Evolutionary conservation across 345 rosid genomes (phyloP), one percentile per base, ranked within the genome.

Genomic region (Bretschneidera sinensis): DNA sequence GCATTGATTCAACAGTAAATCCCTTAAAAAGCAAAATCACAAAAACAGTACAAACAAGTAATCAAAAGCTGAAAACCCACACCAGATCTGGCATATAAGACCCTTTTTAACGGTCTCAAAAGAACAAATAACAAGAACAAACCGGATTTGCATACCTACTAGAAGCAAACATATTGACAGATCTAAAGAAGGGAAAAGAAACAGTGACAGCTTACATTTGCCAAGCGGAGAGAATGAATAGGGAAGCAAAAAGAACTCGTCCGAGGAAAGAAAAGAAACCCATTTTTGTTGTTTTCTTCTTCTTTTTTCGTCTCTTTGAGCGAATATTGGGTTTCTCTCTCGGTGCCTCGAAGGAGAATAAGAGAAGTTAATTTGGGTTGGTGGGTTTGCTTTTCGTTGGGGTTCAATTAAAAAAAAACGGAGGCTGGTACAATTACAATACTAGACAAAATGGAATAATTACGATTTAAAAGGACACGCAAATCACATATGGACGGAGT

Each of bases 211-310:
- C 54, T 66, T 52, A 91, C 96, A 86, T 88, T 74, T 88, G 94
- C 91, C 94, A 86, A 61, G 96, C 91, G 56, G 96, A 88, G 76
- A 91, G 95, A 70, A 88, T 80, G 75, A 91, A 91, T 66, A 88
- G 67, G 57, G 96, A 88, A 65, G 98, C 89, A 67, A 91, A 88
- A 63, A 91, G 89, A 65, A 91, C 86, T 69, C 98, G 77, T 60
- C 98, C 98, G 53, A 83, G 88, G 55, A 91, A 91, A 35, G 96
- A 91, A 79, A 78, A 76, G 80, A 88, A 91, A 62, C 98, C 98
- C 98, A 91, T 91, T n/a, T n/a, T n/a, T n/a, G n/a, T n/a, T n/a
- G n/a, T n/a, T n/a, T 22, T 53, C n/a, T 64, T 69, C 28, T 50
- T 22, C 14, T 23, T 2, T 5, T 28, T 17, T 24, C 9, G 6